Base-by-base conservation (phyloP, 78 protist genomes). In the Bigelowiella natans region DNA sequence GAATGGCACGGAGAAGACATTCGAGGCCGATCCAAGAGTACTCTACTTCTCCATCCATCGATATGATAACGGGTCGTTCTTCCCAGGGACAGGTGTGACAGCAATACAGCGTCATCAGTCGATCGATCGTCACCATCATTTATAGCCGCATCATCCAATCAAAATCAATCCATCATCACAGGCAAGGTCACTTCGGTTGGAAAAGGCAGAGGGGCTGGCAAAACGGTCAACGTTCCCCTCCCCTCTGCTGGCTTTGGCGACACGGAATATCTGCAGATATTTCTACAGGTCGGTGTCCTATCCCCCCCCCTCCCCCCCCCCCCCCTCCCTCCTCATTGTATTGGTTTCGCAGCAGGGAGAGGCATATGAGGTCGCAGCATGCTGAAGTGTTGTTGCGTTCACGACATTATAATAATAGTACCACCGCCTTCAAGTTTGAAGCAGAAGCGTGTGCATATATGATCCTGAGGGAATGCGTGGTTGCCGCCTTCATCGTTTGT, bases 21-120 rank as follows among this genome's bases (percentile, higher is more conserved):
- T 87, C 89, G 11, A 39, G 7, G 39, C 11, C 2, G 89, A 87
- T n/a, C 83, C 39, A 2, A 3, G 11, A 37, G 64, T 87, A 28
- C 73, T 87, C 36, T 87, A 87, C 89, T 3, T 87, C 73, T 87
- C 89, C 39, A 3, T 87, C 39, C 89, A 90, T 31, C 89, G 89
- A 26, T 40, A 39, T 28, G 89, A 87, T 40, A 28, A 87, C 38
- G 89, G 89, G 40, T 29, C 7, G 3, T 87, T 87, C 64, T 87
- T 34, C 11, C 89, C 89, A 2, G 11, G 64, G 2, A 85, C 38
- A 7, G 87, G 87, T 37, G 7, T 63, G 82, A n/a, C n/a, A n/a
- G n/a, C n/a, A n/a, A n/a, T n/a, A n/a, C n/a, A n/a, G n/a, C n/a
- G n/a, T n/a, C n/a, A n/a, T n/a, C n/a, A n/a, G 18, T 18, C 18